Base-by-base conservation (phyloP, 345 rosid genomes). In the Noccaea bulbosa region DNA sequence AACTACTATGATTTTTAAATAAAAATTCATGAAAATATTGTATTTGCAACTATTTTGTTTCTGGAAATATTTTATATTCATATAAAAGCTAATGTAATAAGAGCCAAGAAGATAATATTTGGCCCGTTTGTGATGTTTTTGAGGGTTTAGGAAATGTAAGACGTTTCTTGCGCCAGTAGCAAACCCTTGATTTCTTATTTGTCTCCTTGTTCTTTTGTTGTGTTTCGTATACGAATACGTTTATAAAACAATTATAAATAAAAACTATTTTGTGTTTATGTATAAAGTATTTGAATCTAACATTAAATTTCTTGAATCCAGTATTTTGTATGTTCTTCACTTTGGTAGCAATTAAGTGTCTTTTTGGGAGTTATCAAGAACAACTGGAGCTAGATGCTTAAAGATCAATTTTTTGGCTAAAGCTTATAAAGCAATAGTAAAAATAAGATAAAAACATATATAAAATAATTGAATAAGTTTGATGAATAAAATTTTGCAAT, bases 81-180 rank as follows among this genome's bases (percentile, higher is more conserved):
- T 60, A 67, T 60, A 67, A 52, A 62, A 60, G 15, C 24, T 60
- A 44, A 67, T 60, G 50, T 52, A 74, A 74, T 74, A 67, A 74
- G 50, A 60, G 78, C 57, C 50, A 59, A 60, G 9, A 51, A 34
- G 7, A 61, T 61, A 58, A 39, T 34, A 7, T 41, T 65, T 57
- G 63, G 73, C 41, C 14, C 5, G 24, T 60, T 67, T 74, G 68
- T 67, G 55, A 34, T 50, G 68, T 41, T 67, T 67, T 73, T 40
- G 46, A 65, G 68, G 68, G 73, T 74, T 67, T 60, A 22, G 22
- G 68, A 74, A 59, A 49, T 50, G 78, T 34, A 58, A 40, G 32
- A 40, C 33, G 49, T 59, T 74, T 74, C 72, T 74, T 43, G 72
- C 15, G 52, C 40, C 62, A 59, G 33, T 34, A 51, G 54, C 9